Evolutionary conservation across 257 asterid species (phyloP).

Genomic region (Solanum gracilifrons): DNA sequence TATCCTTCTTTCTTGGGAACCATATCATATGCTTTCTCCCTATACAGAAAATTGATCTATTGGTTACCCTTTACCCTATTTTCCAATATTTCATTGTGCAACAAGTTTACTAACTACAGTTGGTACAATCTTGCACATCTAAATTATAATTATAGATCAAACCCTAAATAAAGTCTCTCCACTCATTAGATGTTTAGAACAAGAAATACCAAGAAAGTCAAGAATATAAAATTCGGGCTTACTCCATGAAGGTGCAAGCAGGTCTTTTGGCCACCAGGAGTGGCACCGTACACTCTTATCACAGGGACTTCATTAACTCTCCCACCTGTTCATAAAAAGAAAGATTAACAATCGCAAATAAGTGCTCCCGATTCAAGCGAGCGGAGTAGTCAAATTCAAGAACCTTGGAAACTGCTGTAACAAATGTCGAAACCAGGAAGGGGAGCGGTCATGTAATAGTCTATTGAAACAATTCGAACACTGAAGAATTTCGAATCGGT

Average conservation of each 20-base stretch:
- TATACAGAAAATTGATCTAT: background rate
- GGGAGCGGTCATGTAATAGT: slow-evolving; percentile 75
- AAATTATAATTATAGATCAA: background rate
- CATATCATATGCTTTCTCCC: background rate
- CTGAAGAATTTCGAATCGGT: slow-evolving; percentile 36
- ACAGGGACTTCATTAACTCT: slow-evolving; percentile 89
- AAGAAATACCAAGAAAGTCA: background rate
- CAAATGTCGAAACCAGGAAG: slow-evolving; percentile 55
- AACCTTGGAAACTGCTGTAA: slow-evolving; percentile 66
- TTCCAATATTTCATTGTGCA: background rate
- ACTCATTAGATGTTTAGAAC: background rate
- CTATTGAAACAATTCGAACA: slow-evolving; percentile 74
- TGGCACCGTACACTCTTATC: slow-evolving; percentile 76
- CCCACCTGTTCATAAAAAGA: slow-evolving; percentile 45
- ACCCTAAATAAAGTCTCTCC: background rate
- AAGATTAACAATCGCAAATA: background rate
- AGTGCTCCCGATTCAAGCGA: background rate
- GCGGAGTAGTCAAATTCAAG: background rate
- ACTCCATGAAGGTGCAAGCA: slow-evolving; percentile 89
- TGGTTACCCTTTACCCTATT: background rate
- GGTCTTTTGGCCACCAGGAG: slow-evolving; percentile 92
- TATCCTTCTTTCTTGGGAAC: background rate
- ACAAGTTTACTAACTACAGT: background rate
- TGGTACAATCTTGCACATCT: background rate
- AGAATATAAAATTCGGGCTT: slow-evolving; percentile 9